Conservation (phyloP, 2,329 filamentous ascomycete genomes). For the Exophiala sp. region DNA sequence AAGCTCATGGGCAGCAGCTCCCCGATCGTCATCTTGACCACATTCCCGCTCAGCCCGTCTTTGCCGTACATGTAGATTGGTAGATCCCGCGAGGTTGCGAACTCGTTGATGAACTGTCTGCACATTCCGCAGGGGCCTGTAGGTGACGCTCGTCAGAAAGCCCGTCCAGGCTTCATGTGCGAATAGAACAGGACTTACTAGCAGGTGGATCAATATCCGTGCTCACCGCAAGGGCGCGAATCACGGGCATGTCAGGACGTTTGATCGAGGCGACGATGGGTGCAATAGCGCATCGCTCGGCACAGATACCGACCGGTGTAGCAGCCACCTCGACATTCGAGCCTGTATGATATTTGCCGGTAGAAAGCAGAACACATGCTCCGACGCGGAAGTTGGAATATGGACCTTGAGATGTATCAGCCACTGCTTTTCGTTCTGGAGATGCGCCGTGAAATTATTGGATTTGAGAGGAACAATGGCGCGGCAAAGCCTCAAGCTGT, state of each 20-base stretch:
- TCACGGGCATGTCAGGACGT: slow-evolving; percentile 47
- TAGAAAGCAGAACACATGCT: slow-evolving; percentile 65
- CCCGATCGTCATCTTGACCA: slow-evolving; percentile 65
- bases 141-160: too few species aligned
- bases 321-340: slow-evolving; percentile 91
- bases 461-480: neutral
- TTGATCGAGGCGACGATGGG: slow-evolving; percentile 62
- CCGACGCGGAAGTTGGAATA: slow-evolving; percentile 93
- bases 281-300: slow-evolving; percentile 83
- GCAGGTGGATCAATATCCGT: slow-evolving; percentile 68
- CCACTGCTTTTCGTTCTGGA: too few species aligned
- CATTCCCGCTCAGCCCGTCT: slow-evolving; percentile 50
- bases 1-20: slow-evolving; percentile 56
- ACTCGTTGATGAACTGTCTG: slow-evolving; percentile 61
- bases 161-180: too few species aligned
- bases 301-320: slow-evolving; percentile 93
- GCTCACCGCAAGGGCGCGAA: slow-evolving; percentile 79
- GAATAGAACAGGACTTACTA: slow-evolving; percentile 32
- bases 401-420: slow-evolving; percentile 51
- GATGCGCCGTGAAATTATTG: neutral
- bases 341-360: slow-evolving; percentile 61
- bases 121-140: slow-evolving; percentile 84
- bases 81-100: slow-evolving; percentile 48
- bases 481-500: neutral
- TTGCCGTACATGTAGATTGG: slow-evolving; percentile 93